Evolutionary conservation across 129 eudicot genomes (phyloP).

Genomic region (Scalesia atractyloides): DNA sequence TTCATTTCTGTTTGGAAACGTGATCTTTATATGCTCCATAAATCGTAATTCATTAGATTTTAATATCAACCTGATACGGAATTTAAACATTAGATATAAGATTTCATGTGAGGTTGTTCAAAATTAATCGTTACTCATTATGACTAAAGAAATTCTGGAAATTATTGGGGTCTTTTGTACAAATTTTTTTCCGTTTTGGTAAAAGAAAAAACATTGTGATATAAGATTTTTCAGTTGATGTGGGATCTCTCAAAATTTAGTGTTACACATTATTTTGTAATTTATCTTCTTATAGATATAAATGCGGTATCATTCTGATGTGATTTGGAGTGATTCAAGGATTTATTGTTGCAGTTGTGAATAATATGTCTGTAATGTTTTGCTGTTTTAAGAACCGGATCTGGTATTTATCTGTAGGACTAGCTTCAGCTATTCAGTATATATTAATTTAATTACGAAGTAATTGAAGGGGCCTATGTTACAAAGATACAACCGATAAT

Average conservation of each 20-base stretch:
- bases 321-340: background rate
- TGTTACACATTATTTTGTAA: too few species aligned
- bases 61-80: conserved; percentile 4
- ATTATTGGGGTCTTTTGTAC: background rate
- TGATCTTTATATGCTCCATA: too few species aligned
- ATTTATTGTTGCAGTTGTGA: too few species aligned
- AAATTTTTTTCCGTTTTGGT: background rate
- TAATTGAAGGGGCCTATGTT: background rate
- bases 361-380: too few species aligned
- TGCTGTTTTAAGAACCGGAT: background rate
- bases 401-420: background rate
- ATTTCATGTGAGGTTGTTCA: background rate
- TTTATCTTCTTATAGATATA: background rate
- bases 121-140: background rate
- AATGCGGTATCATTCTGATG: background rate
- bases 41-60: background rate
- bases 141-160: background rate
- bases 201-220: background rate
- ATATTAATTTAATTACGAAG: background rate
- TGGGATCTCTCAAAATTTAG: too few species aligned
- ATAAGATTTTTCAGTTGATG: too few species aligned
- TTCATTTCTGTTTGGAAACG: background rate
- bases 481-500: background rate
- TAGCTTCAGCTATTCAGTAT: background rate
- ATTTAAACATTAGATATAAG: background rate